Conservation (phyloP, 2,329 filamentous ascomycete species). For the Fusarium ambrosium region DNA sequence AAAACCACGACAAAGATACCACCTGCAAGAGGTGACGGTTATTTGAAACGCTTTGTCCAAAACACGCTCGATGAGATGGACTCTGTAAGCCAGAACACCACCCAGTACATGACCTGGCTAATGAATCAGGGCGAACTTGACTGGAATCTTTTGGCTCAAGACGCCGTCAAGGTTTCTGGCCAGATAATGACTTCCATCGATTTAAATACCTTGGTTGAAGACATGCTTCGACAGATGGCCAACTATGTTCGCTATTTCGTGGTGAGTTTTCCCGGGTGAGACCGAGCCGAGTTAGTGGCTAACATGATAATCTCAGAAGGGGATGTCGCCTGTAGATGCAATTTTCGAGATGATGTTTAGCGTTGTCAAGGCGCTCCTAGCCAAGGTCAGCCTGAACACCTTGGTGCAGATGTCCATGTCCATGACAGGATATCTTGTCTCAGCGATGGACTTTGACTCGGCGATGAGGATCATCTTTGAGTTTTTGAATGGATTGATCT, state of each 20-base stretch:
- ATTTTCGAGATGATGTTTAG: neutral
- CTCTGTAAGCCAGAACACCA: neutral
- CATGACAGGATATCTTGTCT: neutral
- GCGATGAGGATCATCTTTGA: constrained; percentile 7
- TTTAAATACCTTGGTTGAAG: neutral
- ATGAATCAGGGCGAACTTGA: constrained; percentile 1
- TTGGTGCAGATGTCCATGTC: neutral
- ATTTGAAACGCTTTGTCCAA: constrained; percentile 1
- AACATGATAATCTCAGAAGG: neutral
- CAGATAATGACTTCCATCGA: neutral
- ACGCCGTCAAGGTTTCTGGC: neutral
- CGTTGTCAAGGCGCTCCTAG: neutral
- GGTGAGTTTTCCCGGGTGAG: neutral
- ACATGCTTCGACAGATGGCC: neutral
- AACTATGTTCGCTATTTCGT: neutral
- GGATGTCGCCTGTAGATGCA: neutral
- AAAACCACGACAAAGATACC: neutral
- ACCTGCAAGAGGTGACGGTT: neutral
- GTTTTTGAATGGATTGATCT: neutral
- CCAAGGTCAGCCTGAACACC: constrained; percentile 4
- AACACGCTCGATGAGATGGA: constrained; percentile 5
- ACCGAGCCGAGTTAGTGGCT: neutral
- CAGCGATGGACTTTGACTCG: neutral
- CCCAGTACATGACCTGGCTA: neutral
- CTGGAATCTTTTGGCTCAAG: constrained; percentile 8